phyloP scores from a whole-genome alignment of 2,329 filamentous ascomycete genomes.

The Fusarium heterosporum region DNA sequence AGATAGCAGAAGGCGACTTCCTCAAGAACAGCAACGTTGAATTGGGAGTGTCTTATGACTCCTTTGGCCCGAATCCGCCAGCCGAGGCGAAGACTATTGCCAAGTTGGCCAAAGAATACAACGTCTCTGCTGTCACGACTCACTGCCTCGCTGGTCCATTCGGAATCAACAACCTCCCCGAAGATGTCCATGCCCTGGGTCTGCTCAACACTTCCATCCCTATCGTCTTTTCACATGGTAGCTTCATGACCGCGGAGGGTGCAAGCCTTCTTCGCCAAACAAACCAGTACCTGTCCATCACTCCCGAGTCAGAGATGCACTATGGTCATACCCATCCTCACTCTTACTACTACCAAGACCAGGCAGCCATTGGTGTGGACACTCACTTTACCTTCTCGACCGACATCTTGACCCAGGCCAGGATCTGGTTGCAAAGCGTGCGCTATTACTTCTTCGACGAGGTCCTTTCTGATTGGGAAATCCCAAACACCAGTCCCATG shows the following conservation, averaged over 20 bases:
- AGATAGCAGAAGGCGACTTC: slow-evolving; percentile 49
- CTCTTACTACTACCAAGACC: slow-evolving; percentile 60
- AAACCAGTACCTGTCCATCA: slow-evolving; percentile 67
- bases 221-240: slow-evolving; percentile 65
- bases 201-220: slow-evolving; percentile 59
- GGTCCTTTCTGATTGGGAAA: slow-evolving; percentile 54
- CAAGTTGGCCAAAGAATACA: slow-evolving; percentile 51
- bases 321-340: slow-evolving; percentile 65
- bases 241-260: slow-evolving; percentile 56
- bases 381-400: slow-evolving; percentile 65
- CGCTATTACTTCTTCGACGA: slow-evolving; percentile 55
- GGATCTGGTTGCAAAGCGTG: slow-evolving; percentile 64
- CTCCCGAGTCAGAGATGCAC: slow-evolving; percentile 69
- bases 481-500: slow-evolving; percentile 64
- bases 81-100: slow-evolving; percentile 50
- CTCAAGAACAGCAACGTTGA: slow-evolving; percentile 49
- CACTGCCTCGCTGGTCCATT: slow-evolving; percentile 57
- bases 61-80: slow-evolving; percentile 47
- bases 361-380: slow-evolving; percentile 65
- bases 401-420: slow-evolving; percentile 64
- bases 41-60: slow-evolving; percentile 58
- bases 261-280: slow-evolving; percentile 58
- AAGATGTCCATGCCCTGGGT: slow-evolving; percentile 51
- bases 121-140: slow-evolving; percentile 60
- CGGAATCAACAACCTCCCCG: slow-evolving; percentile 54